Conservation (phyloP, 1,139 yeast genomes). For the Yamadazyma conglobata region DNA sequence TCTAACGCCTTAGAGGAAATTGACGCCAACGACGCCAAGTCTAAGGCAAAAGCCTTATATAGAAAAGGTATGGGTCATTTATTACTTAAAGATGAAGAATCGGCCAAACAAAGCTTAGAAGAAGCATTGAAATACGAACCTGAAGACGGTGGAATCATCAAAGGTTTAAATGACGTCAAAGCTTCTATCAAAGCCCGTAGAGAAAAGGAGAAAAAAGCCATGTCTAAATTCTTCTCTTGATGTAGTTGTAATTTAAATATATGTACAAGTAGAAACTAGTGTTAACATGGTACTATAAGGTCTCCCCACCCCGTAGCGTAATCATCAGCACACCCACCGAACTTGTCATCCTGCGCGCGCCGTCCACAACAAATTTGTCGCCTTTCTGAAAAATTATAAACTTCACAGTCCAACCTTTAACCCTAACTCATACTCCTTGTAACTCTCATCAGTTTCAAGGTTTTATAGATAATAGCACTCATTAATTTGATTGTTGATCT, state of each 20-base stretch:
- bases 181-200: constrained; percentile 48
- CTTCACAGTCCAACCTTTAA: constrained; percentile 3
- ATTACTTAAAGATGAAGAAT: constrained; percentile 63
- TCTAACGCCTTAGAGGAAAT: constrained; percentile 63
- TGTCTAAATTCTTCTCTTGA: constrained; percentile 66
- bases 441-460: constrained; percentile 6
- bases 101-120: constrained; percentile 64
- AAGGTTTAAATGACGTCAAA: constrained; percentile 65
- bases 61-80: constrained; percentile 79
- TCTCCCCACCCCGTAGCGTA: constrained; percentile 5
- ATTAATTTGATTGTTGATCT: constrained; percentile 16
- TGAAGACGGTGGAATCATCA: constrained; percentile 67
- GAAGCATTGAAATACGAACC: constrained; percentile 68
- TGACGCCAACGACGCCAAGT: constrained; percentile 63
- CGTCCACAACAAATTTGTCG: constrained; percentile 8
- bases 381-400: constrained; percentile 9
- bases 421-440: constrained; percentile 8
- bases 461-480: constrained; percentile 14
- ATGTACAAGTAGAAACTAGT: constrained; percentile 1
- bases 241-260: constrained; percentile 1
- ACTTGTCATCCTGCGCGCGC: constrained; percentile 8
- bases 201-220: constrained; percentile 78
- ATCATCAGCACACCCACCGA: constrained; percentile 3
- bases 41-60: constrained; percentile 81
- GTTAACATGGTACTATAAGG: too few relatives aligned